These are phyloP conservation scores for Pelargonium fulgidum DNA, from an alignment of 441 rosid genomes.

Conservation along the genomic window DNA sequence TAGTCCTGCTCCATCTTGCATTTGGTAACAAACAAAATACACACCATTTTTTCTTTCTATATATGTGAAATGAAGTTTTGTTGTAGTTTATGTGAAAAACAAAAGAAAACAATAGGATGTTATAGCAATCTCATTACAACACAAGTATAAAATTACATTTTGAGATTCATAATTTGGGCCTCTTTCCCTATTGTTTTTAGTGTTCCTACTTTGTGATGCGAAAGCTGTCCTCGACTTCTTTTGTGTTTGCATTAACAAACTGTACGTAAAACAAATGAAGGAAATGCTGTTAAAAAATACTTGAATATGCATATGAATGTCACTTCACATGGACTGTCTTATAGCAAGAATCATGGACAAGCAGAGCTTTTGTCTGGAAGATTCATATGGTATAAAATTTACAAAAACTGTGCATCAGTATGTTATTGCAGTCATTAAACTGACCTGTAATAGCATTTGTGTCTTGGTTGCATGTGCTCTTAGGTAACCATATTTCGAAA, in stretches of 20 bases:
- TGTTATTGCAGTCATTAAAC: background rate
- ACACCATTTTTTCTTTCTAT: no score
- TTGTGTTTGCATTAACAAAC: slow-evolving; percentile 38
- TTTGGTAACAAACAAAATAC: no score
- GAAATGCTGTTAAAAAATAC: background rate
- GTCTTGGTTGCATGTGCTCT: slow-evolving; percentile 40
- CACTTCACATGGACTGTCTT: background rate
- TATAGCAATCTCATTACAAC: background rate
- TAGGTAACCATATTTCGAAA: slow-evolving; percentile 40
- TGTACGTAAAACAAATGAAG: slow-evolving; percentile 28
- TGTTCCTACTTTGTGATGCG: slow-evolving; percentile 26
- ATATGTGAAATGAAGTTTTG: no score
- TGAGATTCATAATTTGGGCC: background rate
- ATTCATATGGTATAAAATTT: no score
- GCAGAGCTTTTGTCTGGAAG: no score
- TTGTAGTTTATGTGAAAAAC: no score
- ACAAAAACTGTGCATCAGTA: no score
- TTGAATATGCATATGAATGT: background rate
- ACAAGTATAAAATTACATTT: background rate
- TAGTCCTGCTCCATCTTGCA: background rate
- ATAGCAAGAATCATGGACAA: no score
- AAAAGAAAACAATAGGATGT: background rate
- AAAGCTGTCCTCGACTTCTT: slow-evolving; percentile 38
- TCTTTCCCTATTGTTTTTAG: background rate
- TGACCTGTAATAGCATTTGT: slow-evolving; percentile 43